phyloP scores from a whole-genome alignment of 2,329 filamentous ascomycete species.

The Metarhizium robertsii region DNA sequence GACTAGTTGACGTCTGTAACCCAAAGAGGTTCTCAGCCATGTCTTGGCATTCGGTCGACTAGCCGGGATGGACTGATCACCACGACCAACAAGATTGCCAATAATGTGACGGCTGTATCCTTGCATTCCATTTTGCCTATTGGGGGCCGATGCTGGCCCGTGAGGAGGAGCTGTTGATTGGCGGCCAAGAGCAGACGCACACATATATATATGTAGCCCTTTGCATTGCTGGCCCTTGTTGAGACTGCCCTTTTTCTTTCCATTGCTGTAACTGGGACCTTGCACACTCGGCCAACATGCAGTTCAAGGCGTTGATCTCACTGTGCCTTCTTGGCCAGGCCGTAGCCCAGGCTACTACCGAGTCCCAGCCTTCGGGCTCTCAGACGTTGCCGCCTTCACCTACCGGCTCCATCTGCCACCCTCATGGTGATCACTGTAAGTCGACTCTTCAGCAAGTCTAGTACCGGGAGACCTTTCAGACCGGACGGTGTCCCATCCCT shows the following conservation, averaged over 20 bases:
- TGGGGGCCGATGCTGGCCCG: background rate
- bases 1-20: background rate
- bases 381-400: slow-evolving; percentile 11
- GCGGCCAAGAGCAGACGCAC: background rate
- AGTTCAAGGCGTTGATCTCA: slow-evolving; percentile 7
- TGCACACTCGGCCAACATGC: slow-evolving; percentile 3
- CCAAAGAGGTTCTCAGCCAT: background rate
- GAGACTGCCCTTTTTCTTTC: background rate
- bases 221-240: background rate
- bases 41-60: background rate
- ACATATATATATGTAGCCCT: background rate
- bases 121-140: background rate
- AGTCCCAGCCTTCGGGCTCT: background rate
- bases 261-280: background rate
- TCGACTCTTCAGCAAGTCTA: background rate
- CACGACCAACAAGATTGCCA: background rate
- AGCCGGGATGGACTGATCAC: background rate
- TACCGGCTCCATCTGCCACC: slow-evolving; percentile 10
- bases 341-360: slow-evolving; percentile 2
- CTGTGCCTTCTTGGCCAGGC: slow-evolving; percentile 9
- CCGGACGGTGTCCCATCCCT: background rate
- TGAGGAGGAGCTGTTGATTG: background rate
- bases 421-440: slow-evolving; percentile 10
- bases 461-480: too few species aligned
- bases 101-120: background rate